Evolutionary conservation across 305 asterid species (phyloP).

Genomic region (Plantago rigida): DNA sequence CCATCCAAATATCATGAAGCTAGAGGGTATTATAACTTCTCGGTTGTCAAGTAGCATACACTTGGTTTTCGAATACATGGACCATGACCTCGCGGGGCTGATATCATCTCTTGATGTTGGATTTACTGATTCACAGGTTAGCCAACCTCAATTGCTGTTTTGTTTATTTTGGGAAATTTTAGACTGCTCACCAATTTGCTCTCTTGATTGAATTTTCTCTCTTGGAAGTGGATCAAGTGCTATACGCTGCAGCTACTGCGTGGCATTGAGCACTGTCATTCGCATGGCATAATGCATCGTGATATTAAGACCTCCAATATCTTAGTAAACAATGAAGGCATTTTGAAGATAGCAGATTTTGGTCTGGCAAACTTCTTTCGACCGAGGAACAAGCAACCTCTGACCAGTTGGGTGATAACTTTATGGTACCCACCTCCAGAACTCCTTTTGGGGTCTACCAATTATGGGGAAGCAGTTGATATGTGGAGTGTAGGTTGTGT

Average conservation of each 20-base stretch:
- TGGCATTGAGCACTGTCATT: slow-evolving; percentile 80
- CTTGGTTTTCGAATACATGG: slow-evolving; percentile 92
- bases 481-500: slow-evolving; percentile 91
- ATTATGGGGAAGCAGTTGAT: slow-evolving; percentile 62
- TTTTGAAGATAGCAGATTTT: slow-evolving; percentile 77
- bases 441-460: slow-evolving; percentile 72
- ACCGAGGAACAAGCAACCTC: slow-evolving; percentile 43
- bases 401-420: slow-evolving; percentile 86
- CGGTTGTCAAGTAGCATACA: slow-evolving; percentile 56
- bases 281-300: slow-evolving; percentile 71
- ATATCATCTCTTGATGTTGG: slow-evolving; percentile 59
- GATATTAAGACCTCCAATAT: slow-evolving; percentile 77
- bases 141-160: background rate
- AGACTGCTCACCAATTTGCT: background rate
- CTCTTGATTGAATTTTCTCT: slow-evolving; percentile 2
- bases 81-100: slow-evolving; percentile 79
- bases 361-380: slow-evolving; percentile 61
- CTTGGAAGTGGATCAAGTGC: slow-evolving; percentile 60
- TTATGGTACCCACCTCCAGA: slow-evolving; percentile 93
- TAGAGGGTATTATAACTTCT: slow-evolving; percentile 78
- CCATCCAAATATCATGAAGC: slow-evolving; percentile 81
- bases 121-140: slow-evolving; percentile 79
- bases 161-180: background rate
- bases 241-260: slow-evolving; percentile 57
- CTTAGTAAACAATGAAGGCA: slow-evolving; percentile 64